These are phyloP conservation scores for Erigeron canadensis DNA, from an alignment of 129 eudicot genomes.

Conservation along the genomic window DNA sequence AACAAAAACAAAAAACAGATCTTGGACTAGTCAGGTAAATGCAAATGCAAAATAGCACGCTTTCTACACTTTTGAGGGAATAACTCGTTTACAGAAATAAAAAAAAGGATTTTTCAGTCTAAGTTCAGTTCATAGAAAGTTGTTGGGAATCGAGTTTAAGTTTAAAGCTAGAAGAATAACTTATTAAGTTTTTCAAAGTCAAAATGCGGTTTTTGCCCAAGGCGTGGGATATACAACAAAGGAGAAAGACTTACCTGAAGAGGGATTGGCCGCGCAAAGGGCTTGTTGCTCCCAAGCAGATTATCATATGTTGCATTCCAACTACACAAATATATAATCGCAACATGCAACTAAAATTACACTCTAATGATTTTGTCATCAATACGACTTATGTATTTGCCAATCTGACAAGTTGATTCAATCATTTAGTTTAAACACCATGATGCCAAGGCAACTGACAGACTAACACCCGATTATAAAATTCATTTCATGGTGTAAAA, in stretches of 20 bases:
- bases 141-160: too few species aligned
- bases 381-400: neutral
- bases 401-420: neutral
- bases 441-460: too few species aligned
- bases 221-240: neutral
- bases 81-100: too few species aligned
- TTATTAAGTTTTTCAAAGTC: neutral
- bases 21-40: too few species aligned
- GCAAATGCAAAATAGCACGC: too few species aligned
- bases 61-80: too few species aligned
- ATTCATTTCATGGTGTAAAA: too few species aligned
- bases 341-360: neutral
- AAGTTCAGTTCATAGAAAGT: too few species aligned
- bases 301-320: constrained; percentile 72
- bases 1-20: too few species aligned
- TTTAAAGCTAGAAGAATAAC: neutral
- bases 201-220: neutral
- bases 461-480: too few species aligned
- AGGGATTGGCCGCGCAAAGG: constrained; percentile 63
- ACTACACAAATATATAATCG: constrained; percentile 37
- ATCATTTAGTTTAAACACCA: neutral
- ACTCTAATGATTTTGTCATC: constrained; percentile 7
- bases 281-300: constrained; percentile 77
- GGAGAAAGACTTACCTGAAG: constrained; percentile 56
- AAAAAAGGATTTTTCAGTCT: too few species aligned